A percentile compares a stretch with the other conserved stretches of the same genome.
Evolutionary conservation across 495 filamentous ascomycete species (phyloP).

Genomic region (Cercophora newfieldiana): DNA sequence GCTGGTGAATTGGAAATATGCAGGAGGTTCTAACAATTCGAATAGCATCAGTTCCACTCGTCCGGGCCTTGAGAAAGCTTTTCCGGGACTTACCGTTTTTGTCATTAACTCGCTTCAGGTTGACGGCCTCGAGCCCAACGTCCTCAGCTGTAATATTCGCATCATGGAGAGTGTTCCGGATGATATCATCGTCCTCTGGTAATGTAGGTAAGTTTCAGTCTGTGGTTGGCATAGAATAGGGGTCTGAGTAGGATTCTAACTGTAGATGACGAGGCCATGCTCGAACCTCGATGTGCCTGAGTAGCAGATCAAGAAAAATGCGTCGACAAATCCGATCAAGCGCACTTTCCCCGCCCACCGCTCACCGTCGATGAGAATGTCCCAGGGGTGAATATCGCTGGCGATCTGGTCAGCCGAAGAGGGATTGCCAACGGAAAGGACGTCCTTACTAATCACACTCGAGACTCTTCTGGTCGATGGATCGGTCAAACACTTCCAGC

Average conservation of each 20-base stretch:
- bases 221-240: too few relatives aligned
- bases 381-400: constrained; percentile 47
- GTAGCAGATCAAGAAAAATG: constrained; percentile 46
- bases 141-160: constrained; percentile 22
- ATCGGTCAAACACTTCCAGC: constrained; percentile 40
- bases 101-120: constrained; percentile 21
- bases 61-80: background rate
- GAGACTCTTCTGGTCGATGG: constrained; percentile 37
- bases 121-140: constrained; percentile 25
- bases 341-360: constrained; percentile 42
- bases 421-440: background rate
- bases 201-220: background rate
- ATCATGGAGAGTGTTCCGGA: constrained; percentile 30
- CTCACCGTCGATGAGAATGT: constrained; percentile 42
- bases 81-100: background rate
- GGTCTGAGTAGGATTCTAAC: constrained; percentile 21
- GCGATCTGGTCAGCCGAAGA: background rate
- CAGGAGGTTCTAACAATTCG: constrained; percentile 16
- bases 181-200: constrained; percentile 43
- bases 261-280: constrained; percentile 43
- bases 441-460: constrained; percentile 42
- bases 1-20: constrained; percentile 36
- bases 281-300: constrained; percentile 41
- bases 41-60: background rate
- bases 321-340: constrained; percentile 44